Conservation (phyloP, 2,329 filamentous ascomycete genomes). For the Passalora sequoiae region DNA sequence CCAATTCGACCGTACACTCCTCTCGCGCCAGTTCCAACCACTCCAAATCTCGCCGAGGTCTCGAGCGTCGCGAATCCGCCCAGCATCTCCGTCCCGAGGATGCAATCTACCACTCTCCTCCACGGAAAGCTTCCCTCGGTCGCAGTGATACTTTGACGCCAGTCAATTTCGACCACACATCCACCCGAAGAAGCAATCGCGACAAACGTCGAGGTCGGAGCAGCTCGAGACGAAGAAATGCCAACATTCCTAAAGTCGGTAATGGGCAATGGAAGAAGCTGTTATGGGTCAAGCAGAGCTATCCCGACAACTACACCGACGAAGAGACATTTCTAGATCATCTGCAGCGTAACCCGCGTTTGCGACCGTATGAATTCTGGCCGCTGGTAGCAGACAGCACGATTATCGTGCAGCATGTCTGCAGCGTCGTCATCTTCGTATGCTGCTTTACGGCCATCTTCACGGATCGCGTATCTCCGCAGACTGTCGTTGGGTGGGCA, state of each 20-base stretch:
- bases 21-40: slow-evolving; percentile 18
- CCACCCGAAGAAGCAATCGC: slow-evolving; percentile 30
- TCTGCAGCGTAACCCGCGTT: slow-evolving; percentile 84
- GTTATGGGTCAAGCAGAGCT: slow-evolving; percentile 95
- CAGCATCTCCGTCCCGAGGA: slow-evolving; percentile 71
- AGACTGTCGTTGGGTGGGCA: slow-evolving; percentile 81
- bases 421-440: slow-evolving; percentile 88
- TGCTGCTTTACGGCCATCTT: slow-evolving; percentile 91
- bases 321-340: slow-evolving; percentile 95
- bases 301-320: slow-evolving; percentile 98
- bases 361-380: slow-evolving; percentile 98
- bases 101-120: slow-evolving; percentile 66
- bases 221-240: slow-evolving; percentile 57
- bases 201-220: slow-evolving; percentile 55
- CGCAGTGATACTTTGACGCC: slow-evolving; percentile 30
- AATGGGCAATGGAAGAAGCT: slow-evolving; percentile 81
- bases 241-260: slow-evolving; percentile 2
- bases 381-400: slow-evolving; percentile 90
- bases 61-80: slow-evolving; percentile 16
- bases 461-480: slow-evolving; percentile 77
- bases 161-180: neutral
- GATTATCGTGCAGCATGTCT: slow-evolving; percentile 94
- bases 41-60: slow-evolving; percentile 4
- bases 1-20: slow-evolving; percentile 8
- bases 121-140: slow-evolving; percentile 40